These are phyloP conservation scores for Populus euphratica DNA, from an alignment of 345 rosid species.

Conservation along the genomic window DNA sequence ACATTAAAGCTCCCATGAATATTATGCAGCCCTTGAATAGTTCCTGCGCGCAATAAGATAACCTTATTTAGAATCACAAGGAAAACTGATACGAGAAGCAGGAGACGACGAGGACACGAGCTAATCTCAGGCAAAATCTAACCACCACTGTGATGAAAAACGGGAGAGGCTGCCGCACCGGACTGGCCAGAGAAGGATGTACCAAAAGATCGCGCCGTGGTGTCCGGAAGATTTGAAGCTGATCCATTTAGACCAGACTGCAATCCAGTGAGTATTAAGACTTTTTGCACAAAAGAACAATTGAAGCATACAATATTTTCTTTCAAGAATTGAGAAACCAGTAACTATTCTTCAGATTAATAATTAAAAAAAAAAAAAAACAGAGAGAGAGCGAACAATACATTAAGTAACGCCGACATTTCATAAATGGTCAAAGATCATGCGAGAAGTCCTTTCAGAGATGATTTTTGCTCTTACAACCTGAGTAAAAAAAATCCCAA, in stretches of 20 bases:
- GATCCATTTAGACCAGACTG: slow-evolving; percentile 91
- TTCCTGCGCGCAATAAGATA: slow-evolving; percentile 39
- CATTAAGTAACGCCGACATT: slow-evolving; percentile 96
- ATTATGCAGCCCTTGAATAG: slow-evolving; percentile 83
- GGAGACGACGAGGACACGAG: not conserved
- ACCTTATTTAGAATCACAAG: not conserved
- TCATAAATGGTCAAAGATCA: slow-evolving; percentile 47
- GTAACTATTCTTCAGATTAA: not conserved
- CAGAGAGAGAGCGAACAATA: slow-evolving; percentile 25
- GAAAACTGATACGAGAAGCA: not conserved
- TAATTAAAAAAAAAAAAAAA: slow-evolving; percentile 10
- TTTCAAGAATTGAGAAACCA: not conserved
- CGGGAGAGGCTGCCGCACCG: slow-evolving; percentile 83
- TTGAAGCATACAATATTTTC: not conserved
- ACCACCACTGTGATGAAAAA: slow-evolving; percentile 71
- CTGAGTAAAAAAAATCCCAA: not conserved
- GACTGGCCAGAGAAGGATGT: slow-evolving; percentile 91
- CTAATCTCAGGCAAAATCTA: slow-evolving; percentile 15
- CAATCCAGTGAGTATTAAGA: slow-evolving; percentile 17
- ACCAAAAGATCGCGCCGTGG: slow-evolving; percentile 64
- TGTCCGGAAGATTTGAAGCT: slow-evolving; percentile 81
- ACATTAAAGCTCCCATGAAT: slow-evolving; percentile 89
- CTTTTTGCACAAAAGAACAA: not conserved
- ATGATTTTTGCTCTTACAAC: slow-evolving; percentile 1
- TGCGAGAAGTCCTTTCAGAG: slow-evolving; percentile 48